A percentile compares a stretch with the other conserved stretches of the same genome.
Evolutionary conservation across 495 filamentous ascomycete genomes (phyloP).

Genomic region (Cercophora scortea): DNA sequence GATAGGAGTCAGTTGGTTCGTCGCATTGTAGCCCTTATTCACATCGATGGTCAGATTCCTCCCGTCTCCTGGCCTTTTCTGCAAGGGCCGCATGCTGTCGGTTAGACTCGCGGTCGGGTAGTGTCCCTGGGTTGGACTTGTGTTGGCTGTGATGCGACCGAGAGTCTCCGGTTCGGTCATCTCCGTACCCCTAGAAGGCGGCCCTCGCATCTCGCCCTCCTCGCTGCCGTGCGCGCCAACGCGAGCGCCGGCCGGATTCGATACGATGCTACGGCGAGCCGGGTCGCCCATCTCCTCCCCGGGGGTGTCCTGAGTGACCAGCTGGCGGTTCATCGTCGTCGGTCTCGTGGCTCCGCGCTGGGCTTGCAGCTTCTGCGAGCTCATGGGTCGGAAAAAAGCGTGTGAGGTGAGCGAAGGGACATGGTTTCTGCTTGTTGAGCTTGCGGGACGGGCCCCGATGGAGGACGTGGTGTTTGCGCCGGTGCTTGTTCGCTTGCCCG

Average conservation of each 20-base stretch:
- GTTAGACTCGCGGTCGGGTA: conserved; percentile 59
- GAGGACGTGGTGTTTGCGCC: conserved; percentile 20
- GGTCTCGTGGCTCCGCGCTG: conserved; percentile 58
- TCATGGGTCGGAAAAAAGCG: conserved; percentile 95
- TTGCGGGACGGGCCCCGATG: conserved; percentile 48
- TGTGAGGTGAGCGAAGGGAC: conserved; percentile 82
- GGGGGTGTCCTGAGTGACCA: conserved; percentile 5
- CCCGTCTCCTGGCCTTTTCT: conserved; percentile 42
- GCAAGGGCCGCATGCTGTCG: conserved; percentile 68
- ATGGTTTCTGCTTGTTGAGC: conserved; percentile 71
- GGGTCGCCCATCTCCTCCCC: too few species aligned
- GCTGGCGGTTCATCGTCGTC: conserved; percentile 26
- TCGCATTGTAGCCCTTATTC: conserved; percentile 42
- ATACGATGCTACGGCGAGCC: conserved; percentile 42
- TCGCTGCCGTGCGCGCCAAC: conserved; percentile 27
- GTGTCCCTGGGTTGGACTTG: conserved; percentile 59
- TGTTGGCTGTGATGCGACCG: conserved; percentile 64
- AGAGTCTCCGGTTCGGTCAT: conserved; percentile 56
- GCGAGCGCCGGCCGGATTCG: conserved; percentile 30
- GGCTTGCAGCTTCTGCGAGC: conserved; percentile 87
- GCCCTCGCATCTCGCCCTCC: conserved; percentile 48
- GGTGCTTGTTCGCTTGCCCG: conserved; percentile 38
- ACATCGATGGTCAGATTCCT: conserved; percentile 52
- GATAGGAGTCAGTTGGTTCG: conserved; percentile 43
- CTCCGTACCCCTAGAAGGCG: conserved; percentile 72